A percentile compares a stretch with the other conserved stretches of the same genome.
Evolutionary conservation across 768 basidiomycete genomes (phyloP).

Genomic region (Boletus sensibilis): DNA sequence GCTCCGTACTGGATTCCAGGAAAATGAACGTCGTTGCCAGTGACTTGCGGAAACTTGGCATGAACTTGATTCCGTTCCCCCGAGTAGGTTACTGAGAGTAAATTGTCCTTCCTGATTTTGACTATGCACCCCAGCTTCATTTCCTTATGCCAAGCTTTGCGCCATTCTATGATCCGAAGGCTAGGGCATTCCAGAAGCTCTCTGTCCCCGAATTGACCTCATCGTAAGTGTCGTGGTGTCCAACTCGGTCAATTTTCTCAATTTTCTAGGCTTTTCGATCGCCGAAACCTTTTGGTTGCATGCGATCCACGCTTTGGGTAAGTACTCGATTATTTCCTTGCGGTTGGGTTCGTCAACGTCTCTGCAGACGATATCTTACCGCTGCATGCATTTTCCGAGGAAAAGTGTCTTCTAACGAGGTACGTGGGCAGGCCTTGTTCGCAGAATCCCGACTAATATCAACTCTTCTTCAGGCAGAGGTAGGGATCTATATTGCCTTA

Average conservation of each 20-base stretch:
- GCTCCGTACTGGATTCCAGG: neutral
- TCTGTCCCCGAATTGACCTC: slow-evolving; percentile 70
- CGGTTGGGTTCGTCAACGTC: neutral
- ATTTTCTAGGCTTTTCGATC: slow-evolving; percentile 66
- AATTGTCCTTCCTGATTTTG: neutral
- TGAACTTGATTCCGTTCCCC: slow-evolving; percentile 97
- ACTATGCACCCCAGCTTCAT: slow-evolving; percentile 61
- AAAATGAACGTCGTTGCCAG: slow-evolving; percentile 35
- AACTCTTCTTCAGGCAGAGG: slow-evolving; percentile 46
- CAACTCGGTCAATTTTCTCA: neutral
- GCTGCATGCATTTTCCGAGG: slow-evolving; percentile 88
- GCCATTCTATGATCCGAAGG: slow-evolving; percentile 73
- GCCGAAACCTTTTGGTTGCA: slow-evolving; percentile 76
- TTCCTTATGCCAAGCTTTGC: slow-evolving; percentile 97
- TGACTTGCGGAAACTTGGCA: slow-evolving; percentile 84
- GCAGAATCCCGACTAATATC: neutral
- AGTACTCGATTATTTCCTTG: neutral
- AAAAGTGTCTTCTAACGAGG: slow-evolving; percentile 76
- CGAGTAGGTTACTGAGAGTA: slow-evolving; percentile 51
- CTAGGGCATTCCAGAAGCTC: slow-evolving; percentile 56
- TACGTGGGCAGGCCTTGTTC: slow-evolving; percentile 36
- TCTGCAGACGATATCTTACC: slow-evolving; percentile 73
- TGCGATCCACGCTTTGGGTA: slow-evolving; percentile 79
- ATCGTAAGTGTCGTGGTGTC: slow-evolving; percentile 47
- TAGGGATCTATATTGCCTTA: slow-evolving; percentile 31